These are phyloP conservation scores for Candolleomyces aberdarensis DNA, from an alignment of 768 basidiomycete genomes.

Conservation along the genomic window DNA sequence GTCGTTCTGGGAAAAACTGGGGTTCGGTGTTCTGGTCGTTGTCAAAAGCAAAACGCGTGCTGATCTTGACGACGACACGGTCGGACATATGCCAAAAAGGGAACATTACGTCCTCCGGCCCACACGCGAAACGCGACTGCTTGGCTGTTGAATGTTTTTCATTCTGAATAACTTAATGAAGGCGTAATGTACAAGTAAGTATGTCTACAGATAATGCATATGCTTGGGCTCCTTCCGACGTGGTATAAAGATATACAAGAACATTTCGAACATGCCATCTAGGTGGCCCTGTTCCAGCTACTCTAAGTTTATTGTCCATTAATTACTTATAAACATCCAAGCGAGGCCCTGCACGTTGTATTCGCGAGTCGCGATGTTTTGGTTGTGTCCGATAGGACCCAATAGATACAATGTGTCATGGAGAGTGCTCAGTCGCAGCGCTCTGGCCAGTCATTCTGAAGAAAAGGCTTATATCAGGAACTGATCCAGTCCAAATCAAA, in stretches of 20 bases:
- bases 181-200: not conserved
- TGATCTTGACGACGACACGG: not conserved
- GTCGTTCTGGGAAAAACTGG: no score
- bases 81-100: slow-evolving; percentile 3
- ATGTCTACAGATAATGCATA: slow-evolving; percentile 2
- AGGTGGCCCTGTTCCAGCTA: not conserved
- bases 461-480: not conserved
- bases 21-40: not conserved
- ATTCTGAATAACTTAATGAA: not conserved
- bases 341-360: not conserved
- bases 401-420: not conserved
- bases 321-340: not conserved
- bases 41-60: slow-evolving; percentile 5
- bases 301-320: not conserved
- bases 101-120: not conserved
- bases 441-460: slow-evolving; percentile 48
- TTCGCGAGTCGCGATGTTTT: not conserved
- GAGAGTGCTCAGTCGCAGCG: slow-evolving; percentile 41
- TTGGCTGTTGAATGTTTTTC: not conserved
- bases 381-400: not conserved
- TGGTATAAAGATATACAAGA: not conserved
- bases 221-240: not conserved
- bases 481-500: not conserved
- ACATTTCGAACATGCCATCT: not conserved
- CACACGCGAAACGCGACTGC: not conserved